Evolutionary conservation across 2,329 filamentous ascomycete species (phyloP).

Genomic region (Fusarium albidum): DNA sequence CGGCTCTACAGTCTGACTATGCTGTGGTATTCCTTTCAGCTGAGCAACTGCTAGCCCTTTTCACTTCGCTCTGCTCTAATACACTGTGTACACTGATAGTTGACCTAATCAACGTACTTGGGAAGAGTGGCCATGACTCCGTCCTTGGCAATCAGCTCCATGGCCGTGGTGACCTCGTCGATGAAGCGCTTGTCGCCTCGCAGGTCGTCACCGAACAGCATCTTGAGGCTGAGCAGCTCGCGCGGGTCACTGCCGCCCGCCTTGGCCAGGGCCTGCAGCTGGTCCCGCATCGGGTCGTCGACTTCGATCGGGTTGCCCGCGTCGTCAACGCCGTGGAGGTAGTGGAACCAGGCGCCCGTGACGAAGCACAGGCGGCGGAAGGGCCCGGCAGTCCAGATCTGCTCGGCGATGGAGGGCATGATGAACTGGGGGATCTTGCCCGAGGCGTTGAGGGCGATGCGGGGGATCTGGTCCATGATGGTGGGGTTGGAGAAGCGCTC

Average conservation of each 20-base stretch:
- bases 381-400: conserved; percentile 54
- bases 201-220: conserved; percentile 60
- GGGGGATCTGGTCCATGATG: conserved; percentile 63
- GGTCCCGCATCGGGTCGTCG: conserved; percentile 58
- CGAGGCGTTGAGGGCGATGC: conserved; percentile 59
- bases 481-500: conserved; percentile 65
- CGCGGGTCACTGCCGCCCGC: conserved; percentile 52
- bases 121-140: conserved; percentile 58
- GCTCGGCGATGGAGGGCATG: conserved; percentile 57
- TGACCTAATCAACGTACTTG: conserved; percentile 54
- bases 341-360: conserved; percentile 59
- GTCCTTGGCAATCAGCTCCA: conserved; percentile 56
- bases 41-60: no score
- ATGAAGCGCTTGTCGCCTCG: conserved; percentile 57
- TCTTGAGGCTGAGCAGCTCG: conserved; percentile 54
- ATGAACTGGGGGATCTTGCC: conserved; percentile 63
- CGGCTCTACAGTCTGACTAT: no score
- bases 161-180: conserved; percentile 54
- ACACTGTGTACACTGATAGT: no score
- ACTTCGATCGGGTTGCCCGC: conserved; percentile 51
- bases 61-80: no score
- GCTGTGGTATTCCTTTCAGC: no score
- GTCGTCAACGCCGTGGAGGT: conserved; percentile 60
- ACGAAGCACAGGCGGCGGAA: conserved; percentile 58
- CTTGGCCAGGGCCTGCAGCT: conserved; percentile 55